Conservation (phyloP, 148 eudicot genomes). For the Oxyria digyna region DNA sequence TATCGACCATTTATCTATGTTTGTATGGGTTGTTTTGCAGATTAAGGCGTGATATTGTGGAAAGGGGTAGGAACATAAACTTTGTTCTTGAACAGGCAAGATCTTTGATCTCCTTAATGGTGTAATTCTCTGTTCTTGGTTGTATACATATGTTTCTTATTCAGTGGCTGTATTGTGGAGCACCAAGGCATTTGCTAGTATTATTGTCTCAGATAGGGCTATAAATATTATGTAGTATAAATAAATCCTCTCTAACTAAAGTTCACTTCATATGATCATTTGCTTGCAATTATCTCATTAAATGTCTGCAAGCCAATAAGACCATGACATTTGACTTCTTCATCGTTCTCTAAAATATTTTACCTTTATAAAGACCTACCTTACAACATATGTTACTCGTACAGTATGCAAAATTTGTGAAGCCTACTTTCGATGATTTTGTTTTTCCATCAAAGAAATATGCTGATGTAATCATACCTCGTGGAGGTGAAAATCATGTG, state of each 20-base stretch:
- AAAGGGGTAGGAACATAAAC: conserved; percentile 90
- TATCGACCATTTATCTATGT: conserved; percentile 4
- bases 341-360: no score
- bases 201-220: background rate
- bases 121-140: background rate
- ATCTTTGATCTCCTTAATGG: conserved; percentile 7
- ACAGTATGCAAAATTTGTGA: conserved; percentile 98
- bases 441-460: conserved; percentile 91
- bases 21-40: conserved; percentile 33
- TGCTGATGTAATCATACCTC: conserved; percentile 94
- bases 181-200: background rate
- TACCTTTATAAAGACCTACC: no score
- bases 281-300: conserved; percentile 8
- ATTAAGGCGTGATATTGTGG: conserved; percentile 88
- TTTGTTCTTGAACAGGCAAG: conserved; percentile 96
- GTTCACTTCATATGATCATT: background rate
- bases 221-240: conserved; percentile 53
- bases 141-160: background rate
- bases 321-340: background rate
- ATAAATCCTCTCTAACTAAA: conserved; percentile 8
- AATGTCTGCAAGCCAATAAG: background rate
- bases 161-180: background rate
- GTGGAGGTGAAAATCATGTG: conserved; percentile 96
- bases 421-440: conserved; percentile 97
- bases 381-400: conserved; percentile 12